Conservation (phyloP, 108 stramenopile genomes). For the Seminavis robusta region DNA sequence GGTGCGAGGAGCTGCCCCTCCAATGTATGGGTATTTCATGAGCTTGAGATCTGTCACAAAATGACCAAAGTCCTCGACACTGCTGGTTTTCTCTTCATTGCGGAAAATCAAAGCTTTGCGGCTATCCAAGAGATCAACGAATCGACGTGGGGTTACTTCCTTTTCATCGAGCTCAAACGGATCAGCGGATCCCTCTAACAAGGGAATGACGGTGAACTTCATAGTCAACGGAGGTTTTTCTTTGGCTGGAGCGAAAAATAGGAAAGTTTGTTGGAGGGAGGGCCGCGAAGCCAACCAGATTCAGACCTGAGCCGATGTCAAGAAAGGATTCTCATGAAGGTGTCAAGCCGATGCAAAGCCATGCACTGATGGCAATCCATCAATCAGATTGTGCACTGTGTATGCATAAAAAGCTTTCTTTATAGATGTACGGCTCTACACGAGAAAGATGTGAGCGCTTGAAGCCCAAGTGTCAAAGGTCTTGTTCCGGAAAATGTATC, state of each 20-base stretch:
- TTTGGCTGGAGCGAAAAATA: neutral
- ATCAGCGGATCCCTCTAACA: neutral
- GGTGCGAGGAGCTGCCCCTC: constrained; percentile 64
- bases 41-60: constrained; percentile 46
- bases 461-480: too few relatives aligned
- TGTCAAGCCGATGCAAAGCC: too few relatives aligned
- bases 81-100: constrained; percentile 24
- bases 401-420: too few relatives aligned
- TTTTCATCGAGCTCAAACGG: neutral
- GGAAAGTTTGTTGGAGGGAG: too few relatives aligned
- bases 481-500: too few relatives aligned
- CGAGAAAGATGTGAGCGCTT: too few relatives aligned
- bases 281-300: too few relatives aligned
- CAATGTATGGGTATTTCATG: constrained; percentile 55
- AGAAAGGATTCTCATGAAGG: too few relatives aligned
- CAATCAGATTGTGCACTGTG: too few relatives aligned
- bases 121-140: constrained; percentile 39
- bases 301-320: too few relatives aligned
- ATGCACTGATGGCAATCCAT: too few relatives aligned
- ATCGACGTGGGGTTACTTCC: neutral
- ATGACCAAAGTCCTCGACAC: constrained; percentile 59
- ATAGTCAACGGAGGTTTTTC: neutral
- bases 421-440: too few relatives aligned
- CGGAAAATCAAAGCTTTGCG: constrained; percentile 70
- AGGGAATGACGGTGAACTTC: neutral